Percentiles rank a stretch among this genome's conserved stretches.
Conservation (phyloP, 306 rosid species). For the Pyrus betulifolia region DNA sequence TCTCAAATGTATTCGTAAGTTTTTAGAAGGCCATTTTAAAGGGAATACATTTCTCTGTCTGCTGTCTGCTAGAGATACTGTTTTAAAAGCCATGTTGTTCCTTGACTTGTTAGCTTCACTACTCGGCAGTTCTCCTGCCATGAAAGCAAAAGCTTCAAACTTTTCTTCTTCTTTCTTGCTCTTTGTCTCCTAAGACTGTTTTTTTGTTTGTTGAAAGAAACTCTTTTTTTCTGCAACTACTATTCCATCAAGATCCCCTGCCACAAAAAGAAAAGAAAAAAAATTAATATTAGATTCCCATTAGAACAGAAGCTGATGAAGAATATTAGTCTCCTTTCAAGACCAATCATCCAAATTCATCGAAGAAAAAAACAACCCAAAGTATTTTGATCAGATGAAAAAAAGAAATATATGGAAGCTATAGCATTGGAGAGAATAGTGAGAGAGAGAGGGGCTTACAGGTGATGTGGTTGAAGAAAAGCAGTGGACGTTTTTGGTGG, state of each 20-base stretch:
- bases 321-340: neutral
- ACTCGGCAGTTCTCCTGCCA: slow-evolving; percentile 39
- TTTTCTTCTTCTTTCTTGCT: neutral
- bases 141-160: neutral
- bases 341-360: neutral
- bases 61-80: neutral
- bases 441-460: slow-evolving; percentile 13
- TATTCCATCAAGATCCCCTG: neutral
- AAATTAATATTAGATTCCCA: neutral
- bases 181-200: neutral
- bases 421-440: neutral
- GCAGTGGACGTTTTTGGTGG: slow-evolving; percentile 4
- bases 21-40: too few relatives aligned
- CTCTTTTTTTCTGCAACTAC: neutral
- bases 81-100: slow-evolving; percentile 18
- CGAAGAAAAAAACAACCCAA: neutral
- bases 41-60: too few relatives aligned
- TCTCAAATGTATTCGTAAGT: too few relatives aligned
- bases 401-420: neutral
- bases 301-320: neutral
- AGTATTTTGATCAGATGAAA: neutral
- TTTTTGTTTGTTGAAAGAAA: neutral
- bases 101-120: slow-evolving; percentile 42
- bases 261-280: neutral
- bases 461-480: neutral